Evolutionary conservation across 148 eudicot genomes (phyloP), one percentile per base, ranked within the genome.

Genomic region (Vaccinium darrowii): DNA sequence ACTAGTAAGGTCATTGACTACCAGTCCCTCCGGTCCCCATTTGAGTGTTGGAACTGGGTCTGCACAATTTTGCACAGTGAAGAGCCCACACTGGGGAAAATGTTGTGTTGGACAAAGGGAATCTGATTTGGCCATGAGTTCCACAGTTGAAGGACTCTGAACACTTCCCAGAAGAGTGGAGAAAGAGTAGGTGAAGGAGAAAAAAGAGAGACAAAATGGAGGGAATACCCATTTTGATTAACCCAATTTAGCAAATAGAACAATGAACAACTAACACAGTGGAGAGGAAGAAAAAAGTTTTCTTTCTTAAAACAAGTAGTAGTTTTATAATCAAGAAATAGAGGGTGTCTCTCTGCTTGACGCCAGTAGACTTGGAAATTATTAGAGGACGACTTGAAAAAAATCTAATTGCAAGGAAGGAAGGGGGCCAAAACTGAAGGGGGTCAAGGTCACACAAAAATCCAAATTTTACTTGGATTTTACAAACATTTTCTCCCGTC

Each of bases 101-200:
- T 56, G 51, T 82, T 58, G 4, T 25, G 36, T 87, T 79, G 47
- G 89, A 82, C 47, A 91, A 90, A 52, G 93, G 93, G 84, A 84
- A 90, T 2, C 77, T 58, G 27, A 88, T 47, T 2, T 9, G 10
- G 2, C 87, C 83, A 1, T 84, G 65, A 9, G 33, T 13, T 51
- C 84, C 84, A 51, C 93, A 91, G n/a, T 51, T 10, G 72, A 60
- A 19, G 10, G 9, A 60, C 0, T 60, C 65, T 60, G 25, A 25
- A 60, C 65, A 60, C 7, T 18, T 60, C 23, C 65, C 65, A 19
- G 65, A 60, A 60, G 23, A 60, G 9, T 60, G 65, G 7, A 15
- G 10, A 21, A 58, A 60, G 9, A 6, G 2, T 19, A 54, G 58
- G 16, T 54, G 58, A 54, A 54, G 16, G 15, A 54, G 58, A 54